phyloP scores from a whole-genome alignment of 495 filamentous ascomycete species.

The Aspergillus hancockii region DNA sequence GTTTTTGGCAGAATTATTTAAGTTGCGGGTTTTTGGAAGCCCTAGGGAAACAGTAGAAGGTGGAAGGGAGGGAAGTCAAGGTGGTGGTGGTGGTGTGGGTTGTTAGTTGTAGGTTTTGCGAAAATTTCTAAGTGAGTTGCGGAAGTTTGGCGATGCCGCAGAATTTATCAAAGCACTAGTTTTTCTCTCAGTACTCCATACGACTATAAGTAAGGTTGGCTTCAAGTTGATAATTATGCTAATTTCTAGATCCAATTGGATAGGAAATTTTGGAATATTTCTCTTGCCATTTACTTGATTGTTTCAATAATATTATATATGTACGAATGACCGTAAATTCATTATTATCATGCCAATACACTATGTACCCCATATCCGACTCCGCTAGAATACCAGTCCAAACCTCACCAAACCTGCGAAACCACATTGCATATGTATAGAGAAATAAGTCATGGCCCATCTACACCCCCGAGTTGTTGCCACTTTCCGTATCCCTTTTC shows the following conservation, averaged over 20 bases:
- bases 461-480: neutral
- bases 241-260: no score
- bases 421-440: neutral
- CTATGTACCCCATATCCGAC: neutral
- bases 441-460: neutral
- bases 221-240: no score
- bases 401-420: neutral
- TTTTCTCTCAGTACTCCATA: no score
- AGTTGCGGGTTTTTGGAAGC: slow-evolving; percentile 5
- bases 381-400: neutral
- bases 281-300: neutral
- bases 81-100: neutral
- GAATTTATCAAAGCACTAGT: neutral
- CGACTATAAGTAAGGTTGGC: no score
- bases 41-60: neutral
- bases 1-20: neutral
- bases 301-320: neutral
- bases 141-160: neutral
- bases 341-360: slow-evolving; percentile 6
- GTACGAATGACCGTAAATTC: slow-evolving; percentile 5
- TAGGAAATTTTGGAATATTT: no score
- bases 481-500: slow-evolving; percentile 20
- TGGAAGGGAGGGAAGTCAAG: neutral
- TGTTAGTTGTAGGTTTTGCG: slow-evolving; percentile 2
- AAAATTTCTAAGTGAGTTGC: slow-evolving; percentile 29